A percentile compares a stretch with the other conserved stretches of the same genome.
Evolutionary conservation across 148 eudicot species (phyloP).

Genomic region (Beta vulgaris): DNA sequence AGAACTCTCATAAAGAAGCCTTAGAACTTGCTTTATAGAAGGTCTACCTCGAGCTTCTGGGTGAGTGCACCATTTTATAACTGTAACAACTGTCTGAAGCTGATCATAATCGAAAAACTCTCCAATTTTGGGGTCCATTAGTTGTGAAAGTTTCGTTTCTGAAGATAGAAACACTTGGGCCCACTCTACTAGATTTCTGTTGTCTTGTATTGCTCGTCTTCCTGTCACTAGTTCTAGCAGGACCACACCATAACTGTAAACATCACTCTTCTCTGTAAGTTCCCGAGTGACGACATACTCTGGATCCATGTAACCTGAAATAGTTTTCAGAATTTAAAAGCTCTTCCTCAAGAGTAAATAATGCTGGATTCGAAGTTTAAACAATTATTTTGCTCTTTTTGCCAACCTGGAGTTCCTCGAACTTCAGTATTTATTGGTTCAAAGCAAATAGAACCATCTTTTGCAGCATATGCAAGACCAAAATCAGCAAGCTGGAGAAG

Average conservation of each 20-base stretch:
- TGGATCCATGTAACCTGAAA: conserved; percentile 94
- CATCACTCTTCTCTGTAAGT: conserved; percentile 92
- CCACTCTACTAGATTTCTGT: conserved; percentile 84
- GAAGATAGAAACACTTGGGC: conserved; percentile 50
- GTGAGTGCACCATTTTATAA: conserved; percentile 87
- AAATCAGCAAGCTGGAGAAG: conserved; percentile 84
- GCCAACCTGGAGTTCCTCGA: conserved; percentile 90
- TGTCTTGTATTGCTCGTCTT: conserved; percentile 75
- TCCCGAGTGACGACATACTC: conserved; percentile 81
- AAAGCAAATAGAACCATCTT: conserved; percentile 84
- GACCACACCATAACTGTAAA: conserved; percentile 91
- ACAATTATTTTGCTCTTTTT: neutral
- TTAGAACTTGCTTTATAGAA: conserved; percentile 90
- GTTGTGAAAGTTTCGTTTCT: conserved; percentile 58
- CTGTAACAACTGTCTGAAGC: conserved; percentile 59
- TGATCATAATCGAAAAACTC: conserved; percentile 79
- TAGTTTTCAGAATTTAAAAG: neutral
- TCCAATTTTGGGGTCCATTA: conserved; percentile 68
- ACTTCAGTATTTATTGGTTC: conserved; percentile 90
- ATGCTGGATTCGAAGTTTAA: neutral
- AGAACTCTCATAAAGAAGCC: conserved; percentile 84
- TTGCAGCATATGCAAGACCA: conserved; percentile 90
- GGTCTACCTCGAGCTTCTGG: conserved; percentile 76
- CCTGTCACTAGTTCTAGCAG: conserved; percentile 73
- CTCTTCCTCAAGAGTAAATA: neutral